These are phyloP conservation scores for Spatholobus suberectus DNA, from an alignment of 306 rosid genomes.

Conservation along the genomic window DNA sequence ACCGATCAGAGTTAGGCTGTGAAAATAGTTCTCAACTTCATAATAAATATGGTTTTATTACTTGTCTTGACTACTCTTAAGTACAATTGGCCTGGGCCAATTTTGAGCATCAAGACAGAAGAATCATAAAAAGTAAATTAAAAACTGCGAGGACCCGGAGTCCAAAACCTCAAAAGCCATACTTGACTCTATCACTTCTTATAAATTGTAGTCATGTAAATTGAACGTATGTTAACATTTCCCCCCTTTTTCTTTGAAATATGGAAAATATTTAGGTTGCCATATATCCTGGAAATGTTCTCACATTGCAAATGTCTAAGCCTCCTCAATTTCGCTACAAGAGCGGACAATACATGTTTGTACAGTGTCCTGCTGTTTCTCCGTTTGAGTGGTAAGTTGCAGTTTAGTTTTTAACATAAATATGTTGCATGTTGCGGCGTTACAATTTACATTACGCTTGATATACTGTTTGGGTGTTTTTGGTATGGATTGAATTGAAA, in stretches of 20 bases:
- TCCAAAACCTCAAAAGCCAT: not conserved
- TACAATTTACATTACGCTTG: constrained; percentile 20
- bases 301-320: constrained; percentile 96
- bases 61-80: not conserved
- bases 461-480: not conserved
- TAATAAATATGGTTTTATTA: constrained; percentile 4
- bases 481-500: not conserved
- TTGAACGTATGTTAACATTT: not conserved
- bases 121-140: not conserved
- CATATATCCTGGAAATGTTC: constrained; percentile 95
- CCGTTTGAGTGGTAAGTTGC: constrained; percentile 92
- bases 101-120: not conserved
- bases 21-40: constrained; percentile 3
- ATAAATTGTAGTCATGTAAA: constrained; percentile 14
- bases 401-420: constrained; percentile 3
- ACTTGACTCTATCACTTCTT: not conserved
- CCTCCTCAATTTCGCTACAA: constrained; percentile 91
- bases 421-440: constrained; percentile 1
- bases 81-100: not conserved
- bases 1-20: constrained; percentile 11
- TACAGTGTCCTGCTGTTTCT: constrained; percentile 97
- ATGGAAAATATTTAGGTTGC: constrained; percentile 73
- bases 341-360: constrained; percentile 99
- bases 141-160: constrained; percentile 17
- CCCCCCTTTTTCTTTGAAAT: not conserved